Conservation (phyloP, 768 basidiomycete genomes). For the Naganishia vaughanmartiniae region DNA sequence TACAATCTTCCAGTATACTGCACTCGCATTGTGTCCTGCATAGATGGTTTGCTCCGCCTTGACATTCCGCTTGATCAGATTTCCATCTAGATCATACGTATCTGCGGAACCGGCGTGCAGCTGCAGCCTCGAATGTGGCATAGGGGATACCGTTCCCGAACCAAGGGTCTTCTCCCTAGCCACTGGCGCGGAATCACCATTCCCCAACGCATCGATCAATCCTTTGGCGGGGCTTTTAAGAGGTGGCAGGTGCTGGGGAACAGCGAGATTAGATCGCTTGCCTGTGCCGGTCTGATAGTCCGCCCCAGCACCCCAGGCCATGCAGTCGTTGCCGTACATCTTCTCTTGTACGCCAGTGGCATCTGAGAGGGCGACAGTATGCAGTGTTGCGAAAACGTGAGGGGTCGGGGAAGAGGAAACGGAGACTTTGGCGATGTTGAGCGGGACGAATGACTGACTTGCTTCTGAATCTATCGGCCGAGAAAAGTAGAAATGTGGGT, state of each 20-base stretch:
- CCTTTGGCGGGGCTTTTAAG: slow-evolving; percentile 32
- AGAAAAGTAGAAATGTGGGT: not conserved
- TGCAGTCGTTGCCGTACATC: slow-evolving; percentile 51
- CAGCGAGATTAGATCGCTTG: slow-evolving; percentile 52
- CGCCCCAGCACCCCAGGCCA: slow-evolving; percentile 45
- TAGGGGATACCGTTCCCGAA: slow-evolving; percentile 50
- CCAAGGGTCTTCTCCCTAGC: slow-evolving; percentile 37
- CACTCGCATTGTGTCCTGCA: slow-evolving; percentile 52
- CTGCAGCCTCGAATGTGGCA: slow-evolving; percentile 54
- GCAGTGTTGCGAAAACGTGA: slow-evolving; percentile 71
- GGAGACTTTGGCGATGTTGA: slow-evolving; percentile 63
- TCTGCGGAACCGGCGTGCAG: slow-evolving; percentile 44
- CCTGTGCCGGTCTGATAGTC: slow-evolving; percentile 54
- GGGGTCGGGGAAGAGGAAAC: slow-evolving; percentile 60
- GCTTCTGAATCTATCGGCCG: slow-evolving; percentile 58
- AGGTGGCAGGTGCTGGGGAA: slow-evolving; percentile 54
- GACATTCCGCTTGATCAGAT: slow-evolving; percentile 47
- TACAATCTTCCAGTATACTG: slow-evolving; percentile 53
- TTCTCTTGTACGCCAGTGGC: slow-evolving; percentile 42
- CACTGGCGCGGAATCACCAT: not conserved
- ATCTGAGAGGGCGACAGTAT: slow-evolving; percentile 59
- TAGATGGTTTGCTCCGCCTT: slow-evolving; percentile 50
- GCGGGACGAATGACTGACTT: slow-evolving; percentile 62
- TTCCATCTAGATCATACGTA: slow-evolving; percentile 44
- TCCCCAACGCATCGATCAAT: slow-evolving; percentile 7